Evolutionary conservation across 176 grass and related monocot genomes (phyloP), one percentile per base, ranked within the genome.

Genomic region (Eleusine indica): DNA sequence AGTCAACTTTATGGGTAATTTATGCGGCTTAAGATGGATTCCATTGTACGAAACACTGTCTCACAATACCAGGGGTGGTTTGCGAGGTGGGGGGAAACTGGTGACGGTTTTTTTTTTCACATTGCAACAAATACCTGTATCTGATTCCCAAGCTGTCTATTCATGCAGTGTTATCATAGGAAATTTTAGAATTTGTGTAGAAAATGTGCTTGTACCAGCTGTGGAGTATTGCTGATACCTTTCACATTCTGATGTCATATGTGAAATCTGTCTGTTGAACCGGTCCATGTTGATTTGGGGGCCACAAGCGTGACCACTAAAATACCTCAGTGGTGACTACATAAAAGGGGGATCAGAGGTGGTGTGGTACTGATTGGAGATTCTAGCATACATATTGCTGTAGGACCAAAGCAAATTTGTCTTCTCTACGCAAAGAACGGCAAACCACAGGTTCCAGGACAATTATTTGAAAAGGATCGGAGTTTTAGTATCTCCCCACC

Each of bases 1-100:
- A 88, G 87, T 90, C 87, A 94, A 94, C 80, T 86, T 58, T 88
- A 19, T 66, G 78, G 87, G 39, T 75, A 15, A 28, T 89, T 88
- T 60, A 21, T 87, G 63, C 87, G 35, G 73, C 70, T 46, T 75
- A 56, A 88, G 81, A 89, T 60, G 73, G 84, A 87, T 91, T 86
- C 86, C 78, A 22, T 65, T 9, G 29, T 80, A 77, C 14, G 72
- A 84, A 78, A 82, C 70, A 38, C 67, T 62, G 39, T 48, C 74
- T 75, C 41, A 53, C 52, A 76, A 74, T 75, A 80, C 70, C 75
- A 67, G 18, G 49, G 70, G 70, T 51, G 61, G 53, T 51, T 70
- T 83, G 74, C 47, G 6, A 14, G 17, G 41, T 3, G 7, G 68
- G 42, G 41, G 48, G 6, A 16, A 68, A 69, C 52, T 29, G 73